Evolutionary conservation across 805 yeast genomes (phyloP), one percentile per base, ranked within the genome.

Genomic region (Wickerhamomyces bovis): DNA sequence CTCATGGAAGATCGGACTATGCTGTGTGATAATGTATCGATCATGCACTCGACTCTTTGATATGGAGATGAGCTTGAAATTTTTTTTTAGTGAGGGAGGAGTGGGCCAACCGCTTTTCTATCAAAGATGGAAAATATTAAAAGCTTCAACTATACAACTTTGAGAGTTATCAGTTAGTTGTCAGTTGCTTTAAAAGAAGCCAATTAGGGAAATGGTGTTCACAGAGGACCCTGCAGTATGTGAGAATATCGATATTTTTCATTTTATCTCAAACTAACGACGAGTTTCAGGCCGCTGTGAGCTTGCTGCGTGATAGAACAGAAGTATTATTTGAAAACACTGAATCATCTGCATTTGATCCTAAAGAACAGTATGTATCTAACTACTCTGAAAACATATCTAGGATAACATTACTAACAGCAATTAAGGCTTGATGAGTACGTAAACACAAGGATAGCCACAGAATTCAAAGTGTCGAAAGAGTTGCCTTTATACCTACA

Each of bases 401-500:
- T 18, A n/a, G 16, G 2, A 16, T 16, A 33, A 33, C 18, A 18
- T 9, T 33, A 33, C 36, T 33, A 33, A 33, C 12, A 33, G 8
- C 5, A 7, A 18, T 44, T 15, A 53, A 53, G 60, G 16, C 66
- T 66, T 22, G 51, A 56, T 4, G 53, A 56, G 9, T 67, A 68
- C 42, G 45, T 58, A 2, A 41, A 58, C 3, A 22, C 56, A 16
- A 53, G 65, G 38, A 57, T 70, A 57, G 48, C 56, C 7, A 61
- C 58, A 35, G 68, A 68, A 42, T 64, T 61, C 47, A 51, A 53
- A 18, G 25, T 47, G 3, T 50, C 64, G 48, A 50, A 44, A 1
- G 39, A 38, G 5, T 52, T 69, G 11, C 71, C 72, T 3, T 30
- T 45, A 3, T 57, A 66, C 44, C 39, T 69, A 21, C 60, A 59